phyloP scores from a whole-genome alignment of 805 yeast genomes.

The Candida tibetensis region DNA sequence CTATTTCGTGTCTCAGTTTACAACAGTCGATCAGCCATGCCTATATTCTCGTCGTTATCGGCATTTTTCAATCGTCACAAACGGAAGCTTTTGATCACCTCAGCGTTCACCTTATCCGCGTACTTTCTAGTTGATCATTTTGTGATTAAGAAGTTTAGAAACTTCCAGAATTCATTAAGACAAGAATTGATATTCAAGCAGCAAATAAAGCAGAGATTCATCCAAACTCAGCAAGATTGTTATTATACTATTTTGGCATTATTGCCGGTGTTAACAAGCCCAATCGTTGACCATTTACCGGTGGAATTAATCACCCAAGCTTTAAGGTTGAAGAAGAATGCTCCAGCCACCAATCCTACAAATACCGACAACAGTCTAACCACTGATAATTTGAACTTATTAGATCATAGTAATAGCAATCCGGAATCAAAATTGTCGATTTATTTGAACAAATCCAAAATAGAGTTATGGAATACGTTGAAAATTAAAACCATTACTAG shows the following conservation, averaged over 20 bases:
- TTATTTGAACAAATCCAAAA: conserved; percentile 32
- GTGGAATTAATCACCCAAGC: conserved; percentile 73
- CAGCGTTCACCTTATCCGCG: conserved; percentile 33
- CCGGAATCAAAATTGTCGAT: conserved; percentile 17
- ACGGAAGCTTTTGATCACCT: conserved; percentile 32
- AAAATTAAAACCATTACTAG: conserved; percentile 74
- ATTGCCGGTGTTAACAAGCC: conserved; percentile 69
- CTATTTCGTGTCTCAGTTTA: no score
- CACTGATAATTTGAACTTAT: conserved; percentile 38
- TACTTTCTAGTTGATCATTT: conserved; percentile 39
- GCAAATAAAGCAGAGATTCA: conserved; percentile 72
- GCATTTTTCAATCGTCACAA: conserved; percentile 41
- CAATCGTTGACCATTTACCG: conserved; percentile 58
- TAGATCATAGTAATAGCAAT: conserved; percentile 23
- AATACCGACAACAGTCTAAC: conserved; percentile 25
- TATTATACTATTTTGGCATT: conserved; percentile 78
- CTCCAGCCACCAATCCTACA: conserved; percentile 12
- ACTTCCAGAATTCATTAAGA: conserved; percentile 38
- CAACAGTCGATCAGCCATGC: no score
- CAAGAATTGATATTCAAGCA: conserved; percentile 43
- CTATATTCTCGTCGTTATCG: conserved; percentile 39
- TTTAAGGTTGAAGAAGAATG: conserved; percentile 56
- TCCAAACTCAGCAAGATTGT: conserved; percentile 91
- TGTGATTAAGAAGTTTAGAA: conserved; percentile 35
- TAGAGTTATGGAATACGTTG: conserved; percentile 77